Base-by-base conservation (phyloP, 148 eudicot genomes). In the Vaccinium corymbosum region DNA sequence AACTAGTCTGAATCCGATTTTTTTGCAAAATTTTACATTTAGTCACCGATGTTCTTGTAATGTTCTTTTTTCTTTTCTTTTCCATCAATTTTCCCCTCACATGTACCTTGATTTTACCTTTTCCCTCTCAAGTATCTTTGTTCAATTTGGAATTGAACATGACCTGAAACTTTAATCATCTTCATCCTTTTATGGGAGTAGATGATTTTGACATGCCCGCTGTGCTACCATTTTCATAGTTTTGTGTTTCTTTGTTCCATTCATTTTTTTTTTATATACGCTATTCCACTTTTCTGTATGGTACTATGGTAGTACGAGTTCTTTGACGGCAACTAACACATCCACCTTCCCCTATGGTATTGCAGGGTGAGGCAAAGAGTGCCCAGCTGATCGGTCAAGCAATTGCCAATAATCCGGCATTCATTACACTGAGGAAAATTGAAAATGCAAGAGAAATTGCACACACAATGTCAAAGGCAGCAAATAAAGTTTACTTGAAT, bases 291-390 rank as follows among this genome's bases (percentile, higher is more conserved):
- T 66, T 66, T 25, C 35, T 15, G 1, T 25, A 25, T 25, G 72
- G 53, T 50, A 38, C 35, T 32, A 32, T 25, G 72, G 68, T n/a
- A 62, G 13, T 76, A 19, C 19, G 29, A 14, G 20, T 27, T 79
- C 38, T 68, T 76, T 32, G 38, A 15, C 61, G 35, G 14, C 13
- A 29, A 29, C 13, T 73, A 62, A 71, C 76, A 55, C 71, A 25
- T 72, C 50, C 49, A 46, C 25, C 27, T 61, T 14, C 49, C 22
- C 25, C 27, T 85, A 8, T 85, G 57, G 61, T 77, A 25, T 74
- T 11, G 3, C 92, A 95, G 98, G 98, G 98, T 84, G 98, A 94
- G 79, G 98, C 98, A 64, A 94, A 89, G 93, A 95, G 98, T 93
- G 98, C 98, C 38, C 93, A 91, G 85, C 91, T 95, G 64, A 95